phyloP scores from a whole-genome alignment of 2,329 filamentous ascomycete genomes.

The Pseudocercospora pini-densiflorae region DNA sequence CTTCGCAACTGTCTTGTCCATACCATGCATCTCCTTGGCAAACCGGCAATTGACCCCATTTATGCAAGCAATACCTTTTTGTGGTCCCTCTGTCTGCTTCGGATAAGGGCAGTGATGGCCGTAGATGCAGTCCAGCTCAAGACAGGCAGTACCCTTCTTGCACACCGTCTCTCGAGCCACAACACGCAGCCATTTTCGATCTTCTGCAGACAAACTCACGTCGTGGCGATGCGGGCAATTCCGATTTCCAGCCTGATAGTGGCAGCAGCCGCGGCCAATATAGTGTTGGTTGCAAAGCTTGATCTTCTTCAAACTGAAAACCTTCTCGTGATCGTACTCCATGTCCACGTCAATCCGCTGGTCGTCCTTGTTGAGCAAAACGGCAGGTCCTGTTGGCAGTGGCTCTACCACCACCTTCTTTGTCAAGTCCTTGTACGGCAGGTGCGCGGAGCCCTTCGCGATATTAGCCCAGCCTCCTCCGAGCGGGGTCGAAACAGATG shows the following conservation, averaged over 20 bases:
- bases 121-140: constrained; percentile 66
- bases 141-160: constrained; percentile 60
- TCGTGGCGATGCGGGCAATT: constrained; percentile 61
- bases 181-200: constrained; percentile 59
- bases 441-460: constrained; percentile 22
- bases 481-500: not conserved
- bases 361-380: constrained; percentile 62
- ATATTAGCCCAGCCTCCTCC: constrained; percentile 29
- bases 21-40: constrained; percentile 59
- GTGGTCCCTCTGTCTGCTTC: constrained; percentile 41
- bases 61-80: constrained; percentile 57
- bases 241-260: constrained; percentile 52
- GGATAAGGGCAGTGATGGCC: constrained; percentile 65
- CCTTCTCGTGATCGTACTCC: constrained; percentile 58
- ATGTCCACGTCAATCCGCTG: constrained; percentile 62
- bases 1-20: constrained; percentile 62
- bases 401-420: constrained; percentile 18
- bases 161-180: constrained; percentile 68
- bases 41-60: constrained; percentile 65
- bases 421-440: constrained; percentile 28
- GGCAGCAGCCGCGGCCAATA: constrained; percentile 60
- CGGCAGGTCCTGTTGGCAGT: constrained; percentile 31
- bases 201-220: constrained; percentile 58
- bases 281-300: constrained; percentile 68
- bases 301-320: constrained; percentile 64